These are phyloP conservation scores for Synchytrium microbalum DNA, from an alignment of 371 early-diverging fungal genomes.

Conservation along the genomic window DNA sequence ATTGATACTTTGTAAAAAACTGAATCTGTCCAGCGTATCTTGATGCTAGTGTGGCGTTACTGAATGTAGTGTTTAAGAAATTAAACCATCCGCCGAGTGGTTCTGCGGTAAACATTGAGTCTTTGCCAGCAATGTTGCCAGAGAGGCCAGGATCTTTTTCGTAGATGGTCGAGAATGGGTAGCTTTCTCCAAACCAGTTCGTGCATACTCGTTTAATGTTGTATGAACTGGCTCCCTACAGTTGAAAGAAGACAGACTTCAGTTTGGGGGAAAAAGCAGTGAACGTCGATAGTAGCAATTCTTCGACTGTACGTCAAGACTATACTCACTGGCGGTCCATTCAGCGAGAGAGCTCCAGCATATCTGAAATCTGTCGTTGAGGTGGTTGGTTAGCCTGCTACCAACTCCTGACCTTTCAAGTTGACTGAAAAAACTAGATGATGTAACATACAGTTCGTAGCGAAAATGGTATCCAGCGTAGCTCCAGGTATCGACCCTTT, in stretches of 20 bases:
- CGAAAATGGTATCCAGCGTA: background rate
- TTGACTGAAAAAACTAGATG: no score
- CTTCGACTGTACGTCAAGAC: slow-evolving; percentile 21
- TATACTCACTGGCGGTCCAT: no score
- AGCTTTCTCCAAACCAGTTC: slow-evolving; percentile 43
- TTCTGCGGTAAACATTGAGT: slow-evolving; percentile 14
- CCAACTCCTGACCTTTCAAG: no score
- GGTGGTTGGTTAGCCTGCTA: no score
- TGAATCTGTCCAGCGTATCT: slow-evolving; percentile 19
- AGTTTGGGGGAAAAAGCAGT: no score
- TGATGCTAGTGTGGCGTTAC: slow-evolving; percentile 3
- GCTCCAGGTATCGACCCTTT: background rate
- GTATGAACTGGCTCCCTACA: slow-evolving; percentile 4
- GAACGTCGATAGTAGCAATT: no score
- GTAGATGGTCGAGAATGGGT: slow-evolving; percentile 24
- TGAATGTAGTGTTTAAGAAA: background rate
- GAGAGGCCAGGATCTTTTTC: slow-evolving; percentile 12
- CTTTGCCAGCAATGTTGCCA: background rate
- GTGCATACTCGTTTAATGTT: slow-evolving; percentile 16
- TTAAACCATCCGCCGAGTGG: slow-evolving; percentile 26
- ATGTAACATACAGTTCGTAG: background rate
- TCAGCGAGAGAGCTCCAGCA: slow-evolving; percentile 31
- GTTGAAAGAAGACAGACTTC: slow-evolving; percentile 24
- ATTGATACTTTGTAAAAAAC: slow-evolving; percentile 4
- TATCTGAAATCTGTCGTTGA: slow-evolving; percentile 19